Percentiles rank a stretch among this genome's conserved stretches.
These are phyloP conservation scores for Daldinia decipiens DNA, from an alignment of 495 filamentous ascomycete species.

Conservation along the genomic window DNA sequence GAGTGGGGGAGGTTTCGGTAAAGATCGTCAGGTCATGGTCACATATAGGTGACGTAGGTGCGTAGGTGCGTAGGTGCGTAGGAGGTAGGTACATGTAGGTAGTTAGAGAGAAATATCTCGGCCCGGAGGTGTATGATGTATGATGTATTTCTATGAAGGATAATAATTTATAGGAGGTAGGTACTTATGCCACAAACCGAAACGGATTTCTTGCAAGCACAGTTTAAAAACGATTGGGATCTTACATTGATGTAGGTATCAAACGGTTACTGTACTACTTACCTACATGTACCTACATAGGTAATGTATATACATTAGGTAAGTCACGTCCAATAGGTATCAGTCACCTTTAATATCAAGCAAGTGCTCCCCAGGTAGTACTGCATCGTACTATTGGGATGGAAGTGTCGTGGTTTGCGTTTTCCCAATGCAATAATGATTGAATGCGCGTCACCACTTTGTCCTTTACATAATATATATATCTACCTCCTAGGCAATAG, in stretches of 20 bases:
- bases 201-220: background rate
- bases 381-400: background rate
- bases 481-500: background rate
- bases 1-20: constrained; percentile 34
- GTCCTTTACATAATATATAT: background rate
- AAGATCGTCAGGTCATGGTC: constrained; percentile 42
- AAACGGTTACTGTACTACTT: no score
- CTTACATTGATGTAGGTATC: no score
- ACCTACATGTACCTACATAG: background rate
- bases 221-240: background rate
- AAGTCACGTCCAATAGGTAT: background rate
- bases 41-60: constrained; percentile 45
- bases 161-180: background rate
- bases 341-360: background rate
- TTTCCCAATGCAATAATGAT: constrained; percentile 17
- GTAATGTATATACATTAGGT: background rate
- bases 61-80: no score
- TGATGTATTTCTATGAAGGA: constrained; percentile 13
- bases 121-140: constrained; percentile 11
- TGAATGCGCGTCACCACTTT: constrained; percentile 15
- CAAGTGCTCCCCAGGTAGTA: background rate
- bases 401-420: background rate
- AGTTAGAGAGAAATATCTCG: constrained; percentile 18
- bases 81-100: no score
- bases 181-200: background rate